A percentile compares a stretch with the other conserved stretches of the same genome.
Evolutionary conservation across 257 asterid genomes (phyloP).

Genomic region (Ballota nigra): DNA sequence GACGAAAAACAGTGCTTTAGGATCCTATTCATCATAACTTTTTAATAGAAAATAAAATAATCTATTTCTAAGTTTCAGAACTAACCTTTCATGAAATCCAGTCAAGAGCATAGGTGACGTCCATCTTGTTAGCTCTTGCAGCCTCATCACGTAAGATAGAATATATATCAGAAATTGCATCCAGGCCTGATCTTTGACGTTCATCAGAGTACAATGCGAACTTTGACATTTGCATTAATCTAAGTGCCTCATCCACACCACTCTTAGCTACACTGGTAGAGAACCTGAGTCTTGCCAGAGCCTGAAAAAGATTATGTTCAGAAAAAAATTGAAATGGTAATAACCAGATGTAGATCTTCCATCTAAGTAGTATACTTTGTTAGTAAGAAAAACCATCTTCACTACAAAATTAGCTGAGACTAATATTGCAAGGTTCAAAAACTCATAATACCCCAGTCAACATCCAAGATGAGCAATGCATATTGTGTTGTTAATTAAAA

Average conservation of each 20-base stretch:
- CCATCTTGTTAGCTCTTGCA: slow-evolving; percentile 75
- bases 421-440: not conserved
- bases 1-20: not conserved
- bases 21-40: not conserved
- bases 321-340: not conserved
- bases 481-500: not conserved
- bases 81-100: slow-evolving; percentile 98
- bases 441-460: not conserved
- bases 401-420: not conserved
- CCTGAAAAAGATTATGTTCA: slow-evolving; percentile 40
- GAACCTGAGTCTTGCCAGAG: slow-evolving; percentile 93
- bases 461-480: not conserved
- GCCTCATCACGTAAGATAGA: slow-evolving; percentile 95
- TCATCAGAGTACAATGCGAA: slow-evolving; percentile 96
- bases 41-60: not conserved
- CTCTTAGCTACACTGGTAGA: slow-evolving; percentile 74
- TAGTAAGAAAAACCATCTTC: not conserved
- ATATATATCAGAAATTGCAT: slow-evolving; percentile 94
- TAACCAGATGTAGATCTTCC: not conserved
- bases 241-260: slow-evolving; percentile 97
- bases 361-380: not conserved
- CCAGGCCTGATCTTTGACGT: slow-evolving; percentile 83
- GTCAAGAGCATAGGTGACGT: slow-evolving; percentile 93
- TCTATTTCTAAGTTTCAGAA: not conserved
- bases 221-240: slow-evolving; percentile 98